Evolutionary conservation across 2,329 filamentous ascomycete species (phyloP).

Genomic region (Aspergillus eucalypticola): DNA sequence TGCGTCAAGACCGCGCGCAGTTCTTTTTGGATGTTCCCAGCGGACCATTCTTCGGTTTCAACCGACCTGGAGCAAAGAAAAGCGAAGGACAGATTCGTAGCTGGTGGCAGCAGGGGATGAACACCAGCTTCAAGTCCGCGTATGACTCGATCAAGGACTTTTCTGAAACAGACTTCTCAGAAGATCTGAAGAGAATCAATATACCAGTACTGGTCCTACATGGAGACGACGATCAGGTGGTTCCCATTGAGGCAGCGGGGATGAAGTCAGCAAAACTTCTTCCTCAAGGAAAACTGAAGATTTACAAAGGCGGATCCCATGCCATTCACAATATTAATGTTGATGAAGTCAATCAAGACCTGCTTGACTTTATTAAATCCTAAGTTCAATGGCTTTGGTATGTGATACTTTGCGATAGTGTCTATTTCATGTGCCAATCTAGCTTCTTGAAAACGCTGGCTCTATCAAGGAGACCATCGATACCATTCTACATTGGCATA

Average conservation of each 20-base stretch:
- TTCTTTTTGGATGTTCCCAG: too few species aligned
- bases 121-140: slow-evolving; percentile 38
- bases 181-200: slow-evolving; percentile 24
- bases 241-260: slow-evolving; percentile 37
- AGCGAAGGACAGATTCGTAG: slow-evolving; percentile 42
- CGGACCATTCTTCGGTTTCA: slow-evolving; percentile 22
- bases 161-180: slow-evolving; percentile 45
- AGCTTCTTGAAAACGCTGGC: too few species aligned
- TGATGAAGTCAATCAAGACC: slow-evolving; percentile 16
- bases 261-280: slow-evolving; percentile 37
- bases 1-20: too few species aligned
- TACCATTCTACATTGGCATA: too few species aligned
- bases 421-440: too few species aligned
- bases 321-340: slow-evolving; percentile 40
- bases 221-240: slow-evolving; percentile 46
- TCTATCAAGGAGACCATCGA: too few species aligned
- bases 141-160: slow-evolving; percentile 46
- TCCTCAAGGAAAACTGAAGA: slow-evolving; percentile 41
- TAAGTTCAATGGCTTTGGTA: too few species aligned
- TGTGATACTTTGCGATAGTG: too few species aligned
- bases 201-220: slow-evolving; percentile 45
- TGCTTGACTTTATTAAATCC: too few species aligned
- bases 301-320: slow-evolving; percentile 44
- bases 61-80: slow-evolving; percentile 30
- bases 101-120: slow-evolving; percentile 47